Evolutionary conservation across 306 rosid species (phyloP), one percentile per base, ranked within the genome.

Genomic region (Cucumis melo): DNA sequence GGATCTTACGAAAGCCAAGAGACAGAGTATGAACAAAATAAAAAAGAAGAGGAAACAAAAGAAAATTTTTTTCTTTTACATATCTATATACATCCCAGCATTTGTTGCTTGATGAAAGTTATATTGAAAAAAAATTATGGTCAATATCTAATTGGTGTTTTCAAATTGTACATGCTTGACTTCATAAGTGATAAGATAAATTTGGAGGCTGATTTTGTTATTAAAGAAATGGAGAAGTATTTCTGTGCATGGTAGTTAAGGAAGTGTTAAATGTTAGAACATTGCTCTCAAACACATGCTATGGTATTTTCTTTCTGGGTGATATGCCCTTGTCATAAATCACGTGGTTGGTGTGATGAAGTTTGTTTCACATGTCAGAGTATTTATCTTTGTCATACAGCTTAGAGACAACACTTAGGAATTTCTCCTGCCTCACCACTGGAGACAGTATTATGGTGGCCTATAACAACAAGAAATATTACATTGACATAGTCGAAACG

Each of bases 371-470:
- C 36, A 41, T 5, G 24, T 3, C 21, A 38, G 8, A 20, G n/a
- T 38, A n/a, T 50, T 77, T 51, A 32, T 77, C 13, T 53, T 48
- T 71, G 21, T 7, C 55, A 17, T 50, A 39, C 56, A 77, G 80
- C 71, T 77, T 62, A 36, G 99, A 94, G 91, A 91, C 97, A 16
- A 92, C 99, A 1, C 82, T 92, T 71, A 85, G 99, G 85, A 94
- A 92, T 84, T 94, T 91, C 84, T 94, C 98, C 48, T 94, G 98
- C 86, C 85, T 94, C 87, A 85, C 93, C 48, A 82, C 92, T 72
- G 98, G 97, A 76, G 98, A 91, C 82, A 94, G 98, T 87, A 94
- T 94, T 74, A 94, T 94, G 98, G 97, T 94, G 73, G 96, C 98
- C 55, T 94, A 94, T 79, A 94, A 92, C 89, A 92, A 91, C 90